phyloP scores from a whole-genome alignment of 495 filamentous ascomycete genomes.

The Penicillium riverlandense region DNA sequence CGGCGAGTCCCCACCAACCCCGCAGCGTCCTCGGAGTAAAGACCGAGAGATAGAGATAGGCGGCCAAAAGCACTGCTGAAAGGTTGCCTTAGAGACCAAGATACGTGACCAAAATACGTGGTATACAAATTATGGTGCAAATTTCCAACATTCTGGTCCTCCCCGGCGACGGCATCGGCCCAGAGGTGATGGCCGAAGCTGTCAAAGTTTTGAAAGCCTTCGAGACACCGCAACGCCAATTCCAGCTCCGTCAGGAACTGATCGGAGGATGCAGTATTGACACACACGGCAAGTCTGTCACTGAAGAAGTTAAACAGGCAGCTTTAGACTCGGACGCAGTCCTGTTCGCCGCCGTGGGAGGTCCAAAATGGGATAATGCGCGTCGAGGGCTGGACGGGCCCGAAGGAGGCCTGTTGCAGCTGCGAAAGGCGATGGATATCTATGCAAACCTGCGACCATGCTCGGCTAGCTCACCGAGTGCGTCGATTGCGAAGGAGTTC shows the following conservation, averaged over 20 bases:
- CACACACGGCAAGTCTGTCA: constrained; percentile 35
- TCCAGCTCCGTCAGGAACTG: constrained; percentile 37
- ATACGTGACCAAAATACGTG: not conserved
- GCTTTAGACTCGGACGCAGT: constrained; percentile 37
- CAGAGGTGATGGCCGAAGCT: constrained; percentile 47
- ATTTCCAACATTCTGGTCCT: constrained; percentile 44
- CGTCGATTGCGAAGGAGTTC: constrained; percentile 29
- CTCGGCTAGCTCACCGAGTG: constrained; percentile 32
- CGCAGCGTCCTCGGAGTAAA: constrained; percentile 8
- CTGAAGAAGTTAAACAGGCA: constrained; percentile 36
- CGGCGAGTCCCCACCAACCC: not conserved
- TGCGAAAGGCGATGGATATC: constrained; percentile 41
- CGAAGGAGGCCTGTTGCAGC: constrained; percentile 37
- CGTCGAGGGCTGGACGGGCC: constrained; percentile 37
- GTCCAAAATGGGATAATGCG: constrained; percentile 42
- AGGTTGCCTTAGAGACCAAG: not conserved
- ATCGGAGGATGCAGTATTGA: constrained; percentile 44
- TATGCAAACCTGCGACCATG: constrained; percentile 46
- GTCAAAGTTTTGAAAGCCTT: constrained; percentile 43
- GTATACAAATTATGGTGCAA: constrained; percentile 8
- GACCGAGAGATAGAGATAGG: constrained; percentile 13
- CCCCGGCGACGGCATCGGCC: constrained; percentile 49
- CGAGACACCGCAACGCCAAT: constrained; percentile 27
- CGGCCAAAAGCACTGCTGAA: not conserved
- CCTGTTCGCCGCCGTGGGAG: constrained; percentile 43